phyloP scores from a whole-genome alignment of 116 monocot genomes.

The Phalaenopsis hybrid region DNA sequence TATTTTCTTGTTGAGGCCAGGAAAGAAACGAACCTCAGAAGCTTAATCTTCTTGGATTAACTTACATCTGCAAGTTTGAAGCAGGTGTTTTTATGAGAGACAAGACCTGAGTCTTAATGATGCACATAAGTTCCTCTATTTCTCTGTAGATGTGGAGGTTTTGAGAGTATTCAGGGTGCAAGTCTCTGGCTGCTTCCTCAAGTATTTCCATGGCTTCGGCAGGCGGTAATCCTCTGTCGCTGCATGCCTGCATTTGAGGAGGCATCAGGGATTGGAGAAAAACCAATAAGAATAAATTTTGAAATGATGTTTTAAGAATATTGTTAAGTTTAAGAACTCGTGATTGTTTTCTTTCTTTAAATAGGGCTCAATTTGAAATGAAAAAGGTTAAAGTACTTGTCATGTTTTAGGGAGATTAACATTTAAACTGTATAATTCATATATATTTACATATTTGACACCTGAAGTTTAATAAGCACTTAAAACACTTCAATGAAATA shows the following conservation, averaged over 20 bases:
- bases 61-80: neutral
- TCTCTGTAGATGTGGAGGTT: slow-evolving; percentile 8
- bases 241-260: neutral
- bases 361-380: too few species aligned
- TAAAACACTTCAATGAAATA: neutral
- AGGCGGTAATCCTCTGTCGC: slow-evolving; percentile 1
- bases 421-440: too few species aligned
- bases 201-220: slow-evolving; percentile 8
- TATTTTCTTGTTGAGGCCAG: too few species aligned
- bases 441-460: neutral
- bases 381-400: too few species aligned
- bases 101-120: slow-evolving; percentile 8
- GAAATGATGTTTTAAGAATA: too few species aligned
- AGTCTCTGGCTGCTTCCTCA: neutral
- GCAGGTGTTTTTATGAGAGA: neutral
- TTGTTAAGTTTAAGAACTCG: too few species aligned
- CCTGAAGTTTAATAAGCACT: too few species aligned
- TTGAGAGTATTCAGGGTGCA: neutral
- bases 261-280: too few species aligned
- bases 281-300: too few species aligned
- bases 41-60: neutral
- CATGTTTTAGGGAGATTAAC: too few species aligned
- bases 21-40: too few species aligned
- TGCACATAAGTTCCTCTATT: neutral
- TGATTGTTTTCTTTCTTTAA: too few species aligned